Conservation (phyloP, 192 early-diverging fungal species). For the Entrophospora sp. region DNA sequence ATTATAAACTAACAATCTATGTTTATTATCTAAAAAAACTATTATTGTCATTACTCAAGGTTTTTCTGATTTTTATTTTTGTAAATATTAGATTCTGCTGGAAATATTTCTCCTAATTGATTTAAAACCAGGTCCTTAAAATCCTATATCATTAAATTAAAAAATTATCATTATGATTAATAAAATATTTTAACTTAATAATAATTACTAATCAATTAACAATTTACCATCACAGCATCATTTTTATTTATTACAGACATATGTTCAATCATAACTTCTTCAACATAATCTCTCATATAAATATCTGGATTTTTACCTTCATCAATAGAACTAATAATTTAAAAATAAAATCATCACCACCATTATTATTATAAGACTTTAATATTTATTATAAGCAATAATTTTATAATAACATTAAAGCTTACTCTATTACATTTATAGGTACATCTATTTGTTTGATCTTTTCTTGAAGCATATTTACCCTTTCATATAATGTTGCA, state of each 20-base stretch:
- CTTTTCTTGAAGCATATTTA: constrained; percentile 1
- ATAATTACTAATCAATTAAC: no score
- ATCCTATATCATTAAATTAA: no score
- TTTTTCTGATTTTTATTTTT: no score
- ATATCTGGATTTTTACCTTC: constrained; percentile 34
- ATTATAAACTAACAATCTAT: no score
- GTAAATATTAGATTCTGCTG: no score
- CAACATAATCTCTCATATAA: constrained; percentile 31
- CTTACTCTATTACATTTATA: constrained; percentile 3
- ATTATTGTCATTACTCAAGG: no score
- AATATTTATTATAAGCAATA: not conserved
- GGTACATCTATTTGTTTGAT: constrained; percentile 7
- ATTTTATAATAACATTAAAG: not conserved
- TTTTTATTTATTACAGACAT: constrained; percentile 34
- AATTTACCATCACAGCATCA: no score
- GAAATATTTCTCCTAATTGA: no score
- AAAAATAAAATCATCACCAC: not conserved
- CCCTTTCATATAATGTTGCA: not conserved
- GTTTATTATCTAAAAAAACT: no score
- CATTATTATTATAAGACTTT: not conserved
- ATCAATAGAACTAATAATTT: constrained; percentile 28
- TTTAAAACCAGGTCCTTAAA: no score
- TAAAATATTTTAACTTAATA: no score
- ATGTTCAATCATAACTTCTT: constrained; percentile 30
- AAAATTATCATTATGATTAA: no score